Evolutionary conservation across 768 basidiomycete species (phyloP).

Genomic region (Aureoboletus auriporus): DNA sequence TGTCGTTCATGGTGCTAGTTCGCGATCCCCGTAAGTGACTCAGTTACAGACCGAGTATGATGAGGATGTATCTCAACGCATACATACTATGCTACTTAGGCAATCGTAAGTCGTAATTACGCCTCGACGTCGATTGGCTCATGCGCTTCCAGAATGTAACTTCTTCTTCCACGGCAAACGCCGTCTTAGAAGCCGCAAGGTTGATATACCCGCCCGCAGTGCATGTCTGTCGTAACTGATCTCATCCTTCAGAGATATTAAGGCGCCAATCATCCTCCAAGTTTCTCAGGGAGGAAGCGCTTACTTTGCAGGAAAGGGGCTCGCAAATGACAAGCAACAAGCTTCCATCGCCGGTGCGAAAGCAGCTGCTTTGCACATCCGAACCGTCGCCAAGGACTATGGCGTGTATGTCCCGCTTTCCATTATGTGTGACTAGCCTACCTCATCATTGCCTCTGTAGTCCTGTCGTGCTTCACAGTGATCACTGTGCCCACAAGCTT

Average conservation of each 20-base stretch:
- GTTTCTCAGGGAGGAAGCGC: slow-evolving; percentile 96
- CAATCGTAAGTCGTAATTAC: slow-evolving; percentile 57
- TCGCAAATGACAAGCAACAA: slow-evolving; percentile 92
- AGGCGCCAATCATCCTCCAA: slow-evolving; percentile 96
- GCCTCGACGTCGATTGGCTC: neutral
- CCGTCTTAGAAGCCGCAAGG: slow-evolving; percentile 94
- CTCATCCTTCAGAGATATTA: slow-evolving; percentile 66
- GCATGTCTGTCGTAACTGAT: slow-evolving; percentile 10
- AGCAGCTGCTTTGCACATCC: slow-evolving; percentile 89
- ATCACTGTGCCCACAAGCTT: slow-evolving; percentile 98
- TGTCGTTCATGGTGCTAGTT: slow-evolving; percentile 44
- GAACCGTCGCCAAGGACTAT: slow-evolving; percentile 82
- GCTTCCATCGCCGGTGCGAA: slow-evolving; percentile 91
- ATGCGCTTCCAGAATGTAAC: slow-evolving; percentile 76
- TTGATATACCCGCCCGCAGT: slow-evolving; percentile 24
- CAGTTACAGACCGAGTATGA: neutral
- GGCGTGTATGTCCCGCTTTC: slow-evolving; percentile 67
- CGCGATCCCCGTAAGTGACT: slow-evolving; percentile 72
- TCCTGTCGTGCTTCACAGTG: slow-evolving; percentile 95
- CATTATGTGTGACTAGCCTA: neutral
- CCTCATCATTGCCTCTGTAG: slow-evolving; percentile 34
- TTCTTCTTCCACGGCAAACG: slow-evolving; percentile 92
- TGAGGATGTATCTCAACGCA: neutral
- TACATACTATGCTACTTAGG: slow-evolving; percentile 37
- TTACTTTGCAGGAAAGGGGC: slow-evolving; percentile 95